Conservation (phyloP, 495 filamentous ascomycete species). For the Penicillium desertorum region DNA sequence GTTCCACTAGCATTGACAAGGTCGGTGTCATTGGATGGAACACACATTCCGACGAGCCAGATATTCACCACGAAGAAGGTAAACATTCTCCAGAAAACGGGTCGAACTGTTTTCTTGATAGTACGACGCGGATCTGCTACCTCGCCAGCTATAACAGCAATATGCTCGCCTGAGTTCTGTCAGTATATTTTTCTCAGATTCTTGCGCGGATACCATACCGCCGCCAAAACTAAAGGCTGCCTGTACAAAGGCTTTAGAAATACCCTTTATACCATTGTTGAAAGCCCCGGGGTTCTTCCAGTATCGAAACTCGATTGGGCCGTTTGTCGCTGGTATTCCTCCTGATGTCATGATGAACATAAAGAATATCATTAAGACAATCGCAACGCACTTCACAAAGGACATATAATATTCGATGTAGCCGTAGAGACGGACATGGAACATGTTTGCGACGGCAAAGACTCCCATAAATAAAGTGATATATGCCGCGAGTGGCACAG, state of each 20-base stretch:
- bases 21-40: slow-evolving; percentile 25
- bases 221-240: slow-evolving; percentile 34
- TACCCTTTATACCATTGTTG: slow-evolving; percentile 36
- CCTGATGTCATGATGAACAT: slow-evolving; percentile 38
- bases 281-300: slow-evolving; percentile 33
- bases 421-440: slow-evolving; percentile 29
- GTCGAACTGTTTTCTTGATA: slow-evolving; percentile 30
- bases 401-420: slow-evolving; percentile 35
- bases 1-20: slow-evolving; percentile 28
- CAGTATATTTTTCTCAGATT: neutral
- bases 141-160: slow-evolving; percentile 34
- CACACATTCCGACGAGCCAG: slow-evolving; percentile 35
- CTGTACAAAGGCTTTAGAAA: slow-evolving; percentile 32
- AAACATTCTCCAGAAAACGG: slow-evolving; percentile 37
- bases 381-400: slow-evolving; percentile 28
- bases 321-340: slow-evolving; percentile 29
- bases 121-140: slow-evolving; percentile 26
- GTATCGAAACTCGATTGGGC: slow-evolving; percentile 30
- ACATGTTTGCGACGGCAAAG: slow-evolving; percentile 24
- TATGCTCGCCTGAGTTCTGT: slow-evolving; percentile 24
- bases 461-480: slow-evolving; percentile 31
- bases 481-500: slow-evolving; percentile 28
- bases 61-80: slow-evolving; percentile 35
- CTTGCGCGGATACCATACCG: slow-evolving; percentile 10
- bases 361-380: slow-evolving; percentile 34